These are phyloP conservation scores for Sapria himalayana DNA, from an alignment of 345 rosid genomes.

Conservation along the genomic window DNA sequence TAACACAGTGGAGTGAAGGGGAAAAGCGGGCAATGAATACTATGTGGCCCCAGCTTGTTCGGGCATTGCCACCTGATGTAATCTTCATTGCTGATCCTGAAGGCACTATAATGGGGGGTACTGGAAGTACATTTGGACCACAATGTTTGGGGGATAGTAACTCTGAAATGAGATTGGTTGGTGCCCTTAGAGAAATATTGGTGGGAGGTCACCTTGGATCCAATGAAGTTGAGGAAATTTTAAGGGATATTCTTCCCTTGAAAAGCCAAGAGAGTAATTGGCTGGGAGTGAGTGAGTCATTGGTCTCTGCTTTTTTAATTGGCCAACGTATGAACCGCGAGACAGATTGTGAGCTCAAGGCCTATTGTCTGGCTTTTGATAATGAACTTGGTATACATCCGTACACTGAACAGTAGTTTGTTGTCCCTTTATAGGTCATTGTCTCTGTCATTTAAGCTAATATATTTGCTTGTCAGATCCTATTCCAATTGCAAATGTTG, in stretches of 20 bases:
- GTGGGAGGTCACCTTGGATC: constrained; percentile 94
- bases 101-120: constrained; percentile 66
- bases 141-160: constrained; percentile 48
- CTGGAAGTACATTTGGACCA: constrained; percentile 56
- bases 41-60: constrained; percentile 61
- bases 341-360: constrained; percentile 86
- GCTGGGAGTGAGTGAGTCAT: constrained; percentile 58
- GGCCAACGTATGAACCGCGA: constrained; percentile 97
- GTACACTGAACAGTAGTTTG: constrained; percentile 4
- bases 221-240: constrained; percentile 81
- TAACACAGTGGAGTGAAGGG: constrained; percentile 93
- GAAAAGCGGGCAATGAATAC: constrained; percentile 51
- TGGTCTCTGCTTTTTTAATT: constrained; percentile 86
- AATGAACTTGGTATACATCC: constrained; percentile 52
- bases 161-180: constrained; percentile 82
- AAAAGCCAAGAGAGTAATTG: constrained; percentile 17
- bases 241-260: constrained; percentile 73
- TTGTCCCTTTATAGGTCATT: constrained; percentile 2
- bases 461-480: constrained; percentile 24
- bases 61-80: constrained; percentile 61
- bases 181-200: constrained; percentile 78
- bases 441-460: background rate
- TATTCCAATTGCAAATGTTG: constrained; percentile 70
- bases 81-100: constrained; percentile 90
- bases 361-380: constrained; percentile 91